A percentile compares a stretch with the other conserved stretches of the same genome.
These are phyloP conservation scores for Cladophialophora yegresii DNA, from an alignment of 2,329 filamentous ascomycete genomes.

Conservation along the genomic window DNA sequence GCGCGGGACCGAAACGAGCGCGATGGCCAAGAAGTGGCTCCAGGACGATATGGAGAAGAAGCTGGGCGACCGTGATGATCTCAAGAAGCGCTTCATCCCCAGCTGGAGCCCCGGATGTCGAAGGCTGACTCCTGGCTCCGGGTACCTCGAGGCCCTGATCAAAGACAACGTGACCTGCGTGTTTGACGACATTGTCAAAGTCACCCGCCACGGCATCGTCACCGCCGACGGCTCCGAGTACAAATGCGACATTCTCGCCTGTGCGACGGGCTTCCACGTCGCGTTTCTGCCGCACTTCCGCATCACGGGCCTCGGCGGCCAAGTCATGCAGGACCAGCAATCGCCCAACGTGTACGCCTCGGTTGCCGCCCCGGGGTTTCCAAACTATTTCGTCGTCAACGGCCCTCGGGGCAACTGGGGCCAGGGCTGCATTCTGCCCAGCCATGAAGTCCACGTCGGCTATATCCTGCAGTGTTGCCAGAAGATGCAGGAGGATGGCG, in stretches of 20 bases:
- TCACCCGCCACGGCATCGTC: constrained; percentile 39
- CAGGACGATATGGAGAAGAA: constrained; percentile 34
- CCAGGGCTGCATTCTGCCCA: constrained; percentile 38
- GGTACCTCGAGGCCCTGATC: constrained; percentile 31
- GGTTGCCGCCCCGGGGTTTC: constrained; percentile 50
- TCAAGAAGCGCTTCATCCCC: constrained; percentile 34
- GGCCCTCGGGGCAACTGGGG: constrained; percentile 39
- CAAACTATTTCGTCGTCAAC: constrained; percentile 43
- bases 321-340: constrained; percentile 47
- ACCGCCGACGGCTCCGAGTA: constrained; percentile 38
- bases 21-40: constrained; percentile 22
- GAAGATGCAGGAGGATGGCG: constrained; percentile 41
- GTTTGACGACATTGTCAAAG: constrained; percentile 35
- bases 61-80: constrained; percentile 32
- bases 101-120: constrained; percentile 46
- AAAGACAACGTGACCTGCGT: constrained; percentile 35
- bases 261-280: constrained; percentile 45
- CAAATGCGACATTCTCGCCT: constrained; percentile 43
- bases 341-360: constrained; percentile 51
- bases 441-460: constrained; percentile 36
- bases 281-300: constrained; percentile 49
- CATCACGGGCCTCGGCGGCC: constrained; percentile 41
- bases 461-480: constrained; percentile 40
- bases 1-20: constrained; percentile 25
- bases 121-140: constrained; percentile 49